Percentiles rank a stretch among this genome's conserved stretches.
These are phyloP conservation scores for Arthrobotrys iridis DNA, from an alignment of 2,329 filamentous ascomycete species.

Conservation along the genomic window DNA sequence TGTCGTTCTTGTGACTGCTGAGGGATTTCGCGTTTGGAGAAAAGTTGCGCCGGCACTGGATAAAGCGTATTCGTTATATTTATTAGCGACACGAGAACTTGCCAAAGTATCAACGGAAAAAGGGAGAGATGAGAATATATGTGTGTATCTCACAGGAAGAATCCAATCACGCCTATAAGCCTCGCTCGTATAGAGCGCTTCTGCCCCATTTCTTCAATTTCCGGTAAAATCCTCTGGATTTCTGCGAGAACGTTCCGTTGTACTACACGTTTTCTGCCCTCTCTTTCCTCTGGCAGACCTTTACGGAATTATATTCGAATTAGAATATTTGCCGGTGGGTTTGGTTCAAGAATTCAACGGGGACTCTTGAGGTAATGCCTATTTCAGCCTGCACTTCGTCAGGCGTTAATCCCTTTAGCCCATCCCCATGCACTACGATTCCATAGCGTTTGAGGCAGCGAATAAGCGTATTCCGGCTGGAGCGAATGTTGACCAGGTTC, in stretches of 20 bases:
- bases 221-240: background rate
- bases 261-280: background rate
- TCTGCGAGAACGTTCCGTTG: slow-evolving; percentile 3
- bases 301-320: background rate
- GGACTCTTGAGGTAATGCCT: background rate
- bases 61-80: too few relatives aligned
- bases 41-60: slow-evolving; percentile 1
- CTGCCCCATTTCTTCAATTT: slow-evolving; percentile 1
- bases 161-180: background rate
- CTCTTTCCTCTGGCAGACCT: slow-evolving; percentile 14
- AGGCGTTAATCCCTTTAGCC: slow-evolving; percentile 12
- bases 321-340: background rate
- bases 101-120: background rate
- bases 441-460: slow-evolving; percentile 17
- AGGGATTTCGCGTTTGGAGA: background rate
- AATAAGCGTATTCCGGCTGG: slow-evolving; percentile 15
- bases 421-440: slow-evolving; percentile 19
- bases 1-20: background rate
- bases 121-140: background rate
- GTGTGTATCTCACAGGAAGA: slow-evolving; percentile 9
- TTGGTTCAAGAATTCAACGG: too few relatives aligned
- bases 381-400: slow-evolving; percentile 15
- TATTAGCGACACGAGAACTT: background rate
- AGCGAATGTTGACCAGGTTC: background rate
- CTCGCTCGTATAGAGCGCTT: background rate